Conservation (phyloP, 768 basidiomycete genomes). For the Lactifluus volemus region DNA sequence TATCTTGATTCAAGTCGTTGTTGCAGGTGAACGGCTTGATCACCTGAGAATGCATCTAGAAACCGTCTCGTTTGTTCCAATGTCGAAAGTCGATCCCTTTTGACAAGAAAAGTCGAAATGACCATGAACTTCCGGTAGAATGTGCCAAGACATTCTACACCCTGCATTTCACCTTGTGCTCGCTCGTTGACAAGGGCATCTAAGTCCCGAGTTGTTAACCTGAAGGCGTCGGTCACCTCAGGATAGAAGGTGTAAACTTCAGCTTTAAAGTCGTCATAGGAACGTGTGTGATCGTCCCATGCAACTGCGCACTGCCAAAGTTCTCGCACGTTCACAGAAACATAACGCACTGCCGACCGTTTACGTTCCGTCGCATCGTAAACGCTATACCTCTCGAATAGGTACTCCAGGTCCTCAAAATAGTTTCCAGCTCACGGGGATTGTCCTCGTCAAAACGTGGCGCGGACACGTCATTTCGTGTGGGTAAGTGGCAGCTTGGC, state of each 20-base stretch:
- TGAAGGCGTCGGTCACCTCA: not conserved
- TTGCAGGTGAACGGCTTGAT: not conserved
- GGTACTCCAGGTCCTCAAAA: not conserved
- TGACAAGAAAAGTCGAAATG: not conserved
- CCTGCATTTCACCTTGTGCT: not conserved
- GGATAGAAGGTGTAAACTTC: not conserved
- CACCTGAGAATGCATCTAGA: not conserved
- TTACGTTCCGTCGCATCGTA: not conserved
- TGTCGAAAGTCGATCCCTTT: not conserved
- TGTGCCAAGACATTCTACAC: not conserved
- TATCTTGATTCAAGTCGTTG: not conserved
- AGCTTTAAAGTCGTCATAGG: not conserved
- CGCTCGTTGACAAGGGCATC: not conserved
- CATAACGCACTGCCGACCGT: not conserved
- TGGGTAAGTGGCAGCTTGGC: not conserved
- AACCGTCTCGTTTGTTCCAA: not conserved
- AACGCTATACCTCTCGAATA: not conserved
- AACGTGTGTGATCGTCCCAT: not conserved
- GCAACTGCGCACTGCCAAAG: not conserved
- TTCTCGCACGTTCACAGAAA: not conserved
- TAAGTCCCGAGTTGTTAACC: not conserved
- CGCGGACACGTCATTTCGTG: slow-evolving; percentile 25
- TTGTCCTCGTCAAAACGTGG: slow-evolving; percentile 21
- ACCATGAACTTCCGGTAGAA: not conserved
- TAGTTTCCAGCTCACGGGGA: not conserved